These are phyloP conservation scores for Suhomyces choctaworum DNA, from an alignment of 1,139 yeast genomes.

Conservation along the genomic window DNA sequence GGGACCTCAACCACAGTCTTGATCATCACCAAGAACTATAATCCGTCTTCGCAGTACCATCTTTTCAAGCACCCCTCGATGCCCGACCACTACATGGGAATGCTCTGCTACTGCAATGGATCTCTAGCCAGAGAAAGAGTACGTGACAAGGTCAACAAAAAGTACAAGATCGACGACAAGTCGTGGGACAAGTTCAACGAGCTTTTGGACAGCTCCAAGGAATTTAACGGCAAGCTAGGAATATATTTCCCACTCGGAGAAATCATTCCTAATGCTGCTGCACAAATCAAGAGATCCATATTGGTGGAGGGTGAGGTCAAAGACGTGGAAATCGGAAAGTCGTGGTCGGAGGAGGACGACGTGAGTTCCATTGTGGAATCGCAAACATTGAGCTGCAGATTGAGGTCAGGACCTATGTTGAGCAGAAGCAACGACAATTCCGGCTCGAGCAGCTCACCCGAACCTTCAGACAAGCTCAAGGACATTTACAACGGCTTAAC, in stretches of 20 bases:
- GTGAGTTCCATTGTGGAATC: slow-evolving; percentile 80
- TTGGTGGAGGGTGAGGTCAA: slow-evolving; percentile 31
- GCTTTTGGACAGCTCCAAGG: slow-evolving; percentile 41
- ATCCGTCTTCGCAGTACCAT: slow-evolving; percentile 82
- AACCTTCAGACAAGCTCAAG: slow-evolving; percentile 11
- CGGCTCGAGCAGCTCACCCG: slow-evolving; percentile 7
- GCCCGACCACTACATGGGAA: slow-evolving; percentile 80
- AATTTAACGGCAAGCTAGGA: slow-evolving; percentile 57
- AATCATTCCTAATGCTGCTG: slow-evolving; percentile 77
- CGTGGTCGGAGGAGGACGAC: slow-evolving; percentile 60
- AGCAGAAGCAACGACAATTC: slow-evolving; percentile 9
- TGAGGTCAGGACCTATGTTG: slow-evolving; percentile 74
- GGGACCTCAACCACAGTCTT: slow-evolving; percentile 91
- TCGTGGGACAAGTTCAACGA: slow-evolving; percentile 71
- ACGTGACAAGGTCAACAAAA: slow-evolving; percentile 60
- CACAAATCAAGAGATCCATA: slow-evolving; percentile 54
- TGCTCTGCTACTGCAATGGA: slow-evolving; percentile 94
- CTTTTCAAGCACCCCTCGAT: slow-evolving; percentile 84
- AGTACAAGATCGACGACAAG: slow-evolving; percentile 31
- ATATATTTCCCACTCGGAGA: slow-evolving; percentile 87
- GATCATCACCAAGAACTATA: slow-evolving; percentile 73
- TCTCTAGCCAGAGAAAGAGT: slow-evolving; percentile 81
- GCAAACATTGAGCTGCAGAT: slow-evolving; percentile 81
- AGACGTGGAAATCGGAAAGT: slow-evolving; percentile 21
- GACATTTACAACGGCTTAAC: slow-evolving; percentile 27